Evolutionary conservation across 441 rosid genomes (phyloP), one percentile per base, ranked within the genome.

Genomic region (Pelargonium hybrid): DNA sequence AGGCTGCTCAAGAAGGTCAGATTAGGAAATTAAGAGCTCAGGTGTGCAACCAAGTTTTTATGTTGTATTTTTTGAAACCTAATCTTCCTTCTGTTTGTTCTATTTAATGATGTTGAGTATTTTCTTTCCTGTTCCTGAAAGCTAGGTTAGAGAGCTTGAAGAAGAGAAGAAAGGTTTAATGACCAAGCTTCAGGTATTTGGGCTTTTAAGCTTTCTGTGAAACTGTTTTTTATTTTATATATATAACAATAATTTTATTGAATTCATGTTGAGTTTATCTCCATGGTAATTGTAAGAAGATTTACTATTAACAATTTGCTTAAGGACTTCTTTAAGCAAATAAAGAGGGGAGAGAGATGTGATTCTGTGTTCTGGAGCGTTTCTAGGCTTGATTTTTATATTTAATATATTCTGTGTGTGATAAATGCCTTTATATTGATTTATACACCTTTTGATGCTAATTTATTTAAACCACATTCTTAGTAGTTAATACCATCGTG

Each of bases 11-110:
- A 83, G 99, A 92, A 84, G 87, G 92, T 76, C 88, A 87, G 21
- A 95, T 95, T 69, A 84, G 98, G 85, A 95, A 95, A 87, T 80
- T 95, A 78, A 87, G 97, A 85, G 93, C 97, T 79, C 98, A 92
- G 96, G 99, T 95, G 78, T 72, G 64, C 52, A 41, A 37, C 54
- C 61, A 39, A 37, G 56, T 69, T 75, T 50, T 14, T 37, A 1
- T 17, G 5, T 37, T 65, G 1, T 65, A 8, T 65, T 59, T 23
- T 21, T 34, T 5, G 3, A 34, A 34, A 34, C 15, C 54, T 65
- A 17, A 15, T 17, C 18, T 43, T 61, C 45, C 68, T 6, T 31
- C 21, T 31, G n/a, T 34, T 17, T 11, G 21, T 65, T 74, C 70
- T 54, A 65, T 52, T n/a, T 17, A 39, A 31, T 59, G 23, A 66